phyloP scores from a whole-genome alignment of 176 grass and related monocot species.

The Aegilops speltoides region DNA sequence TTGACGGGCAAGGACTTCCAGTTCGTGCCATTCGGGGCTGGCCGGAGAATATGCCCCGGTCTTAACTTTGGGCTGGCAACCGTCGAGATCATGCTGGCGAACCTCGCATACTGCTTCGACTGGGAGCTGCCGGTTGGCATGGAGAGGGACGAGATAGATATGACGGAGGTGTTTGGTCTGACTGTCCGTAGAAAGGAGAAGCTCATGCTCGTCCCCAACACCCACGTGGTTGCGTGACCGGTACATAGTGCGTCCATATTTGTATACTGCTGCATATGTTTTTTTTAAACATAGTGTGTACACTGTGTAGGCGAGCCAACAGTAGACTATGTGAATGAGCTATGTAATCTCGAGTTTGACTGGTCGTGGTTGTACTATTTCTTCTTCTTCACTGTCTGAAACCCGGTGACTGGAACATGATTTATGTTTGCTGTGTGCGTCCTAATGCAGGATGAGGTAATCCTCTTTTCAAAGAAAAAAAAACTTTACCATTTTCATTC shows the following conservation, averaged over 20 bases:
- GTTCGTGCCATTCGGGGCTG: constrained; percentile 7
- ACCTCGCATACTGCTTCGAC: background rate
- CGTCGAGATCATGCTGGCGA: constrained; percentile 8
- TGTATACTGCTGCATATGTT: background rate
- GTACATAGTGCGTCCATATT: background rate
- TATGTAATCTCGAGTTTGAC: too few relatives aligned
- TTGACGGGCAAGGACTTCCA: constrained; percentile 7
- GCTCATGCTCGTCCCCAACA: constrained; percentile 9
- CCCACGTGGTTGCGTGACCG: background rate
- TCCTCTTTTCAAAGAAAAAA: too few relatives aligned
- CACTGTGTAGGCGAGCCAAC: too few relatives aligned
- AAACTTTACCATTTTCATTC: too few relatives aligned
- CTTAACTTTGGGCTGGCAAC: constrained; percentile 1
- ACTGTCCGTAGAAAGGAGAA: background rate
- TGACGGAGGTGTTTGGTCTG: constrained; percentile 13
- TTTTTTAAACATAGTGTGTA: too few relatives aligned
- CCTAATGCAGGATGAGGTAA: too few relatives aligned
- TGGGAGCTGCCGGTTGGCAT: background rate
- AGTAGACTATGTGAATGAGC: too few relatives aligned
- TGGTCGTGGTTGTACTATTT: too few relatives aligned
- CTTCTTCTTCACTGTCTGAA: too few relatives aligned
- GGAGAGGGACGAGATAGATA: background rate
- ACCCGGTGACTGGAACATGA: too few relatives aligned
- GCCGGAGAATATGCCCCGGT: constrained; percentile 11
- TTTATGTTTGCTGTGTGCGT: too few relatives aligned